Percentiles rank a stretch among this genome's conserved stretches.
Conservation (phyloP, 345 rosid species). For the Eucalyptus caleyi region DNA sequence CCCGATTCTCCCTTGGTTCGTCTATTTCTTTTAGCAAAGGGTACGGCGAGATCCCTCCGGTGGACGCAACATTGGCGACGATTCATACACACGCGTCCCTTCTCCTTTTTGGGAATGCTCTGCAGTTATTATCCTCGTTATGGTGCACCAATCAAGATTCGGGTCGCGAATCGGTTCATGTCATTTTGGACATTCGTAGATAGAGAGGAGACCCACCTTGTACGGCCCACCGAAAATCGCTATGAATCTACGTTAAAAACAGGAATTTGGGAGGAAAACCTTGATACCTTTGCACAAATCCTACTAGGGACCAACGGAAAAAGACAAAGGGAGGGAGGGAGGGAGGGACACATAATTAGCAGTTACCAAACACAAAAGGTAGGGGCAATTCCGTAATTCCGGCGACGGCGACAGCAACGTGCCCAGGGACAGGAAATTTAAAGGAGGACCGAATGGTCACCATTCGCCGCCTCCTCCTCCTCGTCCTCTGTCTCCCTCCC, state of each 20-base stretch:
- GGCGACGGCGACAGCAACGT: accelerated
- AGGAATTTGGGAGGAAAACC: neutral
- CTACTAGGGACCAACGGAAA: neutral
- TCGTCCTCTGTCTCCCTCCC: neutral
- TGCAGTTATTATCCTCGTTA: neutral
- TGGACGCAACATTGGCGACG: neutral
- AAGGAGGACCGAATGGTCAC: neutral
- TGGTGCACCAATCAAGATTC: neutral
- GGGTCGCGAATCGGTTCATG: neutral
- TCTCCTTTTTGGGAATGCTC: neutral
- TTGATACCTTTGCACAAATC: too few species aligned
- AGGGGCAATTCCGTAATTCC: neutral
- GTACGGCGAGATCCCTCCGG: neutral
- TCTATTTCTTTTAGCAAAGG: too few species aligned
- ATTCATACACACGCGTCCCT: neutral
- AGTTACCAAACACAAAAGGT: neutral
- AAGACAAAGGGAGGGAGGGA: neutral
- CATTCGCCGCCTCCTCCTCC: neutral
- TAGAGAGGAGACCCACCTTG: too few species aligned
- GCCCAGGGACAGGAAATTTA: neutral
- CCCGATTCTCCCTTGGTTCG: too few species aligned
- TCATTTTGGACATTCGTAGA: neutral
- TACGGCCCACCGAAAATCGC: neutral
- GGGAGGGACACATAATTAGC: neutral
- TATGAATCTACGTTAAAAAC: too few species aligned